These are phyloP conservation scores for Debaryomycetaceae sp. DNA, from an alignment of 1,139 yeast genomes.

Conservation along the genomic window DNA sequence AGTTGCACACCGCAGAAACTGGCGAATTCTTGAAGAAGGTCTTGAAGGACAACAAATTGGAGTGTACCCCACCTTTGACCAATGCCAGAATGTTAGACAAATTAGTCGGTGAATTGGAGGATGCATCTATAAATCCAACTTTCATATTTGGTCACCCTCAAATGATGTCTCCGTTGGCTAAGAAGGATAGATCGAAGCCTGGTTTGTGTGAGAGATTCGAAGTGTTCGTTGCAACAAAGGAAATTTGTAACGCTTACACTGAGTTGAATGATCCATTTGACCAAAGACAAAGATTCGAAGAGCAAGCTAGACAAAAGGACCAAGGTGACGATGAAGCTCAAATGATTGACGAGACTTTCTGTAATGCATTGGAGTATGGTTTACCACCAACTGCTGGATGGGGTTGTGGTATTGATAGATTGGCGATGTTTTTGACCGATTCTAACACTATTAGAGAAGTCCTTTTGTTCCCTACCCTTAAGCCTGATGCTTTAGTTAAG, in stretches of 20 bases:
- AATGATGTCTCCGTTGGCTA: conserved; percentile 99
- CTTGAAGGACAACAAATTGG: conserved; percentile 76
- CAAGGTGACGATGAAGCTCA: conserved; percentile 99
- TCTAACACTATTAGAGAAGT: conserved; percentile 98
- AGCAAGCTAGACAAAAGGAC: conserved; percentile 97
- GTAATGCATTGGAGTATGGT: conserved; percentile 97
- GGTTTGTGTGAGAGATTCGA: conserved; percentile 98
- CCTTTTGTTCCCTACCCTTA: conserved; percentile 95
- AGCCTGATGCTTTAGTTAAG: conserved; percentile 64
- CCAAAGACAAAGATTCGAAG: conserved; percentile 96
- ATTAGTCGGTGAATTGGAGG: conserved; percentile 93
- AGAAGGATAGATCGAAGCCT: conserved; percentile 85
- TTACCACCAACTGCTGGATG: conserved; percentile 99
- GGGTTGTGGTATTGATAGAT: conserved; percentile 99
- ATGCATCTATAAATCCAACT: conserved; percentile 91
- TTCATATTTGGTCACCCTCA: conserved; percentile 98
- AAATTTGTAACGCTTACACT: conserved; percentile 96
- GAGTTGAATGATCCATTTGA: conserved; percentile 99
- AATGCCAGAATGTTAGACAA: conserved; percentile 98
- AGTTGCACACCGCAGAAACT: conserved; percentile 91
- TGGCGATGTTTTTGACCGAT: conserved; percentile 96
- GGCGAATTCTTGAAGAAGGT: conserved; percentile 83
- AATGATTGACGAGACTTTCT: conserved; percentile 92
- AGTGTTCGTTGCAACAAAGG: conserved; percentile 97
- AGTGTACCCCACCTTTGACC: conserved; percentile 94